Evolutionary conservation across 192 early-diverging fungal genomes (phyloP).

Genomic region (Coemansia sp.): DNA sequence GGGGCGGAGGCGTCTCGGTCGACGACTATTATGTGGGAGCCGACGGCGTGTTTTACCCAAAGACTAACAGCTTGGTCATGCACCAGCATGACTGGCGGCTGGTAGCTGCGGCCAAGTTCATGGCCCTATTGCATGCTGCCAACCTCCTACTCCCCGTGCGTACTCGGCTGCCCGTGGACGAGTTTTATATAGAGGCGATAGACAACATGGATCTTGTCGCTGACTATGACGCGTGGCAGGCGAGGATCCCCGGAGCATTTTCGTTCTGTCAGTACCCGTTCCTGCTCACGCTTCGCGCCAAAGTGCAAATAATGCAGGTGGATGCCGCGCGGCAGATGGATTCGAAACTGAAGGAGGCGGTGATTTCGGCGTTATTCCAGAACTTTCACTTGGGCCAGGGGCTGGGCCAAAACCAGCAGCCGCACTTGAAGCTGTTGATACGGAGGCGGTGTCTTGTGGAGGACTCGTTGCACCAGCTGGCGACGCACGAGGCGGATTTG

Average conservation of each 20-base stretch:
- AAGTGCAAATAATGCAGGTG: slow-evolving; percentile 76
- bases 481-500: slow-evolving; percentile 74
- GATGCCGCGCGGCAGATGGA: slow-evolving; percentile 81
- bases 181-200: slow-evolving; percentile 85
- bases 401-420: slow-evolving; percentile 49
- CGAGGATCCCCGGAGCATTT: slow-evolving; percentile 57
- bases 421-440: slow-evolving; percentile 64
- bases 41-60: slow-evolving; percentile 56
- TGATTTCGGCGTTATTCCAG: slow-evolving; percentile 63
- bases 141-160: slow-evolving; percentile 61
- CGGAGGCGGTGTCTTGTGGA: slow-evolving; percentile 70
- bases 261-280: slow-evolving; percentile 87
- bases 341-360: slow-evolving; percentile 68
- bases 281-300: slow-evolving; percentile 73
- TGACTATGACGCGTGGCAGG: slow-evolving; percentile 79
- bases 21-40: slow-evolving; percentile 55
- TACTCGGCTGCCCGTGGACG: slow-evolving; percentile 62
- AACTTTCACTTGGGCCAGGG: slow-evolving; percentile 30
- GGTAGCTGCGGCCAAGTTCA: slow-evolving; percentile 79
- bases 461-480: slow-evolving; percentile 78
- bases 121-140: slow-evolving; percentile 86
- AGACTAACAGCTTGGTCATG: slow-evolving; percentile 35
- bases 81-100: slow-evolving; percentile 90
- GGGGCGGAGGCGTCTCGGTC: slow-evolving; percentile 31
- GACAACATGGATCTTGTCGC: slow-evolving; percentile 72